Percentiles rank a stretch among this genome's conserved stretches.
These are phyloP conservation scores for Aureoboletus auriporus DNA, from an alignment of 768 basidiomycete genomes.

Conservation along the genomic window DNA sequence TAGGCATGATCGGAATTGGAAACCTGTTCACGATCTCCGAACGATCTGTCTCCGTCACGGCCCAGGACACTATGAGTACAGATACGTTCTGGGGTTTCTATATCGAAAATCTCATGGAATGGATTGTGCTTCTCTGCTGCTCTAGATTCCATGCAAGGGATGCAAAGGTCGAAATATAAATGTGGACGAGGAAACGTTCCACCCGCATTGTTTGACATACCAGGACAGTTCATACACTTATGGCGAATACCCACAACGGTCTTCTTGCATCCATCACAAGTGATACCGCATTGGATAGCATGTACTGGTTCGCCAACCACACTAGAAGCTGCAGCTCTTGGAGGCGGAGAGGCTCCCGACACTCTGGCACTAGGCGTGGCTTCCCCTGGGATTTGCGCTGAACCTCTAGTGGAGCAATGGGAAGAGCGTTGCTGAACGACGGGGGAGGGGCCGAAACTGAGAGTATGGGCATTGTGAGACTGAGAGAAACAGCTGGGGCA, in stretches of 20 bases:
- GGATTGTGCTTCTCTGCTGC: constrained; percentile 51
- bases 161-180: constrained; percentile 71
- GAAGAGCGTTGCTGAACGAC: constrained; percentile 19
- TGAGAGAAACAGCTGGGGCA: constrained; percentile 27
- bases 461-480: constrained; percentile 24
- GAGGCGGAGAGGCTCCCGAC: not conserved
- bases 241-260: constrained; percentile 64
- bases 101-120: constrained; percentile 68
- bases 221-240: constrained; percentile 76
- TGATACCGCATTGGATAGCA: constrained; percentile 49
- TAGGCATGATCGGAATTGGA: constrained; percentile 1
- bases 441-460: constrained; percentile 31
- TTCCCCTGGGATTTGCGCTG: not conserved
- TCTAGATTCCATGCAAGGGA: constrained; percentile 48
- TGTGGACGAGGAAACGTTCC: not conserved
- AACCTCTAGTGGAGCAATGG: not conserved
- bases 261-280: constrained; percentile 61
- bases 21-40: constrained; percentile 6
- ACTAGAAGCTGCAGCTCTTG: not conserved
- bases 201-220: constrained; percentile 34
- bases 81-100: constrained; percentile 61
- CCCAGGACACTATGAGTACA: constrained; percentile 57
- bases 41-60: constrained; percentile 28
- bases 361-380: not conserved
- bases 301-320: not conserved